Evolutionary conservation across 2,329 filamentous ascomycete genomes (phyloP).

Genomic region (Neonectria faginata): DNA sequence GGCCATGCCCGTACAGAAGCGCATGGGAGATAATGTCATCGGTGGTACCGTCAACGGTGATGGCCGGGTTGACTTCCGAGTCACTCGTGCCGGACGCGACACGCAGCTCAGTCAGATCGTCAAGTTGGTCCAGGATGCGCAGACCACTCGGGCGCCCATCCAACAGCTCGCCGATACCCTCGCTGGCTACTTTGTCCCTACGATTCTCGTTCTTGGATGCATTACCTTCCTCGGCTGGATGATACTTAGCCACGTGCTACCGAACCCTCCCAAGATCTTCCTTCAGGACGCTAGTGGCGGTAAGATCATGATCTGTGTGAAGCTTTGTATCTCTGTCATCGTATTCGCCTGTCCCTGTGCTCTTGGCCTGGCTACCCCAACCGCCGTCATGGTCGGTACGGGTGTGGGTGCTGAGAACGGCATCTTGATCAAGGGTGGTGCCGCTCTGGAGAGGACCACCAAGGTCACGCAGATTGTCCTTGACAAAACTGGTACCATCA

Average conservation of each 20-base stretch:
- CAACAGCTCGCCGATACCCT: conserved; percentile 91
- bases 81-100: conserved; percentile 91
- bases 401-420: conserved; percentile 95
- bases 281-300: conserved; percentile 83
- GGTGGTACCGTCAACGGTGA: conserved; percentile 96
- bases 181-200: conserved; percentile 93
- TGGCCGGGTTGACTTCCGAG: conserved; percentile 90
- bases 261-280: conserved; percentile 90
- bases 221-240: conserved; percentile 93
- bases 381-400: conserved; percentile 99
- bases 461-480: conserved; percentile 91
- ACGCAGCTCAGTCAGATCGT: conserved; percentile 99
- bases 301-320: conserved; percentile 94
- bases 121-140: conserved; percentile 96
- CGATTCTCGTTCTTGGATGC: conserved; percentile 85
- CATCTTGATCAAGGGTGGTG: conserved; percentile 97
- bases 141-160: conserved; percentile 93
- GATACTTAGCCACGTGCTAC: conserved; percentile 87
- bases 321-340: conserved; percentile 98
- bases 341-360: conserved; percentile 98
- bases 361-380: conserved; percentile 94
- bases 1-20: conserved; percentile 93
- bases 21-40: conserved; percentile 81
- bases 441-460: conserved; percentile 89
- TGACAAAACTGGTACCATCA: conserved; percentile 96